phyloP scores from a whole-genome alignment of 371 early-diverging fungal genomes.

The Apophysomyces trapeziformis region DNA sequence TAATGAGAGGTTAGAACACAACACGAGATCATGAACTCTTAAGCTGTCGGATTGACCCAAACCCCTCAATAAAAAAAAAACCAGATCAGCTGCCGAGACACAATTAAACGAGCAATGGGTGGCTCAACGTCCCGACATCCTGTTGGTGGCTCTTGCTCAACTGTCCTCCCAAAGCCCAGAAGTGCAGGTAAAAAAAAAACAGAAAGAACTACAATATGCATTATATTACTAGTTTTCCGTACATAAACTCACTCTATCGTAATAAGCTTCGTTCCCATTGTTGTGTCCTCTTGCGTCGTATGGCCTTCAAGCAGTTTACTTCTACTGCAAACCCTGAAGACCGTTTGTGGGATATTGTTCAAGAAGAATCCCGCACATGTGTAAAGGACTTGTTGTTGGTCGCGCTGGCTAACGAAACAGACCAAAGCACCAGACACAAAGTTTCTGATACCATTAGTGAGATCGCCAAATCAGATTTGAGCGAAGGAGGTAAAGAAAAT shows the following conservation, averaged over 20 bases:
- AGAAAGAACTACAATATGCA: too few relatives aligned
- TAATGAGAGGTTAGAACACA: conserved; percentile 39
- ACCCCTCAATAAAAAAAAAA: too few relatives aligned
- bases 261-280: conserved; percentile 84
- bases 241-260: background rate
- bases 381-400: conserved; percentile 76
- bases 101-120: conserved; percentile 77
- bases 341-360: conserved; percentile 76
- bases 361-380: conserved; percentile 63
- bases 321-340: conserved; percentile 51
- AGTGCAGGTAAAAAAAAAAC: conserved; percentile 46
- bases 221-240: too few relatives aligned
- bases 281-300: conserved; percentile 86
- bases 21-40: background rate
- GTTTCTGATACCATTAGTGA: conserved; percentile 92
- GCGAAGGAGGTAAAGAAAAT: conserved; percentile 60
- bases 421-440: conserved; percentile 80
- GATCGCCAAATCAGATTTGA: conserved; percentile 74
- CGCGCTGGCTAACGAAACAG: conserved; percentile 77
- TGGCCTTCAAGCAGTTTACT: conserved; percentile 71
- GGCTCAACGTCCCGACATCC: conserved; percentile 66
- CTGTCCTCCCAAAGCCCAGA: conserved; percentile 58
- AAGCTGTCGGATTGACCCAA: too few relatives aligned
- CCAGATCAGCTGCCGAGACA: conserved; percentile 72
- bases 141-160: conserved; percentile 72